Base-by-base conservation (phyloP, 441 rosid genomes). In the Pelargonium fulgidum region DNA sequence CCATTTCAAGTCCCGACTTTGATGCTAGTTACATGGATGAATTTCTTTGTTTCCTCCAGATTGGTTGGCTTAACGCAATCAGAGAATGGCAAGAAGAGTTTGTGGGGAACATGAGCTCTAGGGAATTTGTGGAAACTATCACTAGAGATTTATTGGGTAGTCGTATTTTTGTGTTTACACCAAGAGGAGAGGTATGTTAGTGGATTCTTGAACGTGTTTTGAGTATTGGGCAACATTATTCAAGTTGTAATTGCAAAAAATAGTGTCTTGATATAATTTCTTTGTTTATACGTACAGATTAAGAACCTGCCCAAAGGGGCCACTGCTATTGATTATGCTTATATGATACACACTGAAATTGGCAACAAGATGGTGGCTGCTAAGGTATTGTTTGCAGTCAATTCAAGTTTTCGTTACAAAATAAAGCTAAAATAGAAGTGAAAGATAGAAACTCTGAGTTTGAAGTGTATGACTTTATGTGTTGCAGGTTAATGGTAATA, bases 71-170 rank as follows among this genome's bases (percentile, higher is more conserved):
- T 62, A 94, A 91, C 75, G 99, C 97, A 66, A 94, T 94, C 67
- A 89, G 99, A 72, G 97, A 94, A 81, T 94, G 99, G 99, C 99
- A 94, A 87, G 97, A 91, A 74, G 97, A 94, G 82, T 94, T 94
- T 70, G 99, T 94, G 69, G 99, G 99, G 80, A 94, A 91, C 82
- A 94, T 94, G 99, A 91, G 87, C 85, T 94, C 99, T 65, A 90
- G 99, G 77, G 99, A 94, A 82, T 94, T 94, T 85, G 99, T 94
- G 24, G 99, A 94, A 73, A 94, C 93, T 62, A 66, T 94, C 65
- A 94, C 97, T 10, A 81, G 89, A 78, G 99, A 94, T 82, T 91
- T 94, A 59, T 69, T 94, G 71, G 96, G 99, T 72, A 94, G 99
- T 70, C 85, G 97, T 44, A 85, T 94, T 77, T 94, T 94, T 77